A percentile compares a stretch with the other conserved stretches of the same genome.
phyloP scores from a whole-genome alignment of 257 asterid species.

The Solanum medicagineum region DNA sequence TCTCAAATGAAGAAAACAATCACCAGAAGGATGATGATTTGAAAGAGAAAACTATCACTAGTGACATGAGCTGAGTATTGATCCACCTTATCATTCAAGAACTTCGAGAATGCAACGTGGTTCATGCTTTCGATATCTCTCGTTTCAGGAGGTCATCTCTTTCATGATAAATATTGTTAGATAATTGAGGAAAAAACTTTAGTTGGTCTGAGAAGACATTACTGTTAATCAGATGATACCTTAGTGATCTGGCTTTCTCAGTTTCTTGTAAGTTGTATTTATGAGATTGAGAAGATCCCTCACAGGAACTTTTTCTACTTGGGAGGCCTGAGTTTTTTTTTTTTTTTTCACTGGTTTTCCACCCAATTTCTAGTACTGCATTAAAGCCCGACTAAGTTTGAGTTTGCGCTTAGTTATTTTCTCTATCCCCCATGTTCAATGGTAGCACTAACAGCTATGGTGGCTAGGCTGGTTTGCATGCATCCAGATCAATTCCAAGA shows the following conservation, averaged over 20 bases:
- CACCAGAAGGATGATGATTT: not conserved
- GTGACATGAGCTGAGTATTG: not conserved
- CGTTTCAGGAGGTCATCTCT: not conserved
- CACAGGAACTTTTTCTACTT: not conserved
- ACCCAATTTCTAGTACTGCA: too few species aligned
- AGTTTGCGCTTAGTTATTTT: not conserved
- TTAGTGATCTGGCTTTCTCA: not conserved
- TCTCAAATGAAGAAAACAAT: conserved; percentile 5
- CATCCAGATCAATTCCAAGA: not conserved
- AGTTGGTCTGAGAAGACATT: not conserved
- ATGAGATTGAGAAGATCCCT: not conserved
- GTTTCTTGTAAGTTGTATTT: not conserved
- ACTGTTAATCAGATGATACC: not conserved
- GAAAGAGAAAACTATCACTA: not conserved
- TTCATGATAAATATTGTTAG: not conserved
- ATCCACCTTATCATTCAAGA: not conserved
- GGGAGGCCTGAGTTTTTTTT: not conserved
- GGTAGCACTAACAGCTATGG: not conserved
- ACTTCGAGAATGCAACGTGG: not conserved
- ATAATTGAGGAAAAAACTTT: not conserved
- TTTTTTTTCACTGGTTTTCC: too few species aligned
- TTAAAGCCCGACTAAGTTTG: too few species aligned
- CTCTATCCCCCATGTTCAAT: not conserved
- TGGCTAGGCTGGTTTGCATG: not conserved
- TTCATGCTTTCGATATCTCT: not conserved